These are phyloP conservation scores for Globisporangium carolinianum DNA, from an alignment of 352 stramenopile species.

Conservation along the genomic window DNA sequence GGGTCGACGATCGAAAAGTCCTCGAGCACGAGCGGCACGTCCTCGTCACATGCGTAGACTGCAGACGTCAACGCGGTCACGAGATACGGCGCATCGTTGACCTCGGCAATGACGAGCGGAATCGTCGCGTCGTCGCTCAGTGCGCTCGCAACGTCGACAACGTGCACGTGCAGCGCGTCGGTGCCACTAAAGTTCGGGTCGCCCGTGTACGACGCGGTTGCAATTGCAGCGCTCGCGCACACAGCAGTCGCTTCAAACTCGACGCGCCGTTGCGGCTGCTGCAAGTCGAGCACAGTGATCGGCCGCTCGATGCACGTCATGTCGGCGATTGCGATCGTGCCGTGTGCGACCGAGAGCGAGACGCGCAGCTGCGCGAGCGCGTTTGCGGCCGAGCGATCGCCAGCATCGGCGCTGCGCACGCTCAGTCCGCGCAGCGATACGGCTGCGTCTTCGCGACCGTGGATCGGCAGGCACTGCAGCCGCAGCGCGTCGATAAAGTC, in stretches of 20 bases:
- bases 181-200: slow-evolving; percentile 35
- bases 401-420: slow-evolving; percentile 26
- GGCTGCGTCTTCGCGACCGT: slow-evolving; percentile 33
- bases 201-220: slow-evolving; percentile 26
- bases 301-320: slow-evolving; percentile 20
- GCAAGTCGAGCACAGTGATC: neutral
- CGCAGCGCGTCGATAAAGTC: slow-evolving; percentile 42
- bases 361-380: slow-evolving; percentile 14
- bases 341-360: slow-evolving; percentile 25
- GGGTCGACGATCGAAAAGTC: slow-evolving; percentile 43
- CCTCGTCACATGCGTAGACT: slow-evolving; percentile 50
- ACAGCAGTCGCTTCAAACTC: slow-evolving; percentile 22
- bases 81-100: slow-evolving; percentile 72
- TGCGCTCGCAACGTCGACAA: slow-evolving; percentile 12
- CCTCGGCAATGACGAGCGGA: slow-evolving; percentile 34
- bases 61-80: slow-evolving; percentile 5
- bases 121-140: slow-evolving; percentile 25
- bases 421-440: slow-evolving; percentile 26
- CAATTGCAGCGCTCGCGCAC: slow-evolving; percentile 35
- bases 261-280: neutral
- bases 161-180: slow-evolving; percentile 31
- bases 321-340: slow-evolving; percentile 18
- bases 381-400: neutral
- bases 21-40: slow-evolving; percentile 36
- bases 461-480: slow-evolving; percentile 32